These are phyloP conservation scores for Epichloe bromicola DNA, from an alignment of 2,329 filamentous ascomycete species.

Conservation along the genomic window DNA sequence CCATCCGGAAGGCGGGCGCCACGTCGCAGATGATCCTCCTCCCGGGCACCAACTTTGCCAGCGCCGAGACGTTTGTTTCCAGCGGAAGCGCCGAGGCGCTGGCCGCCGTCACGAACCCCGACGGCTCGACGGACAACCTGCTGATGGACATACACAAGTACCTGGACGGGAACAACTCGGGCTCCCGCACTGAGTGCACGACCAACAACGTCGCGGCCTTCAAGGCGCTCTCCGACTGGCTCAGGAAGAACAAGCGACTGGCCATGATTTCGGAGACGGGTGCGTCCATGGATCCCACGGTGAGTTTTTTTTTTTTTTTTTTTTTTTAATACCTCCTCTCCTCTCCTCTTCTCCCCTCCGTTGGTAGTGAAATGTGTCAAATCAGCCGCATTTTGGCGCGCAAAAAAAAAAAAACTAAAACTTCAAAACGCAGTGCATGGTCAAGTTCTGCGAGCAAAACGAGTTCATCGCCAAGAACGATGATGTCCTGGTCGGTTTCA, in stretches of 20 bases:
- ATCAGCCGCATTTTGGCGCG: not conserved
- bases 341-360: not conserved
- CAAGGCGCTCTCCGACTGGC: slow-evolving; percentile 29
- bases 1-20: slow-evolving; percentile 53
- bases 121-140: slow-evolving; percentile 42
- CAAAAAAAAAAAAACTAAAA: too few species aligned
- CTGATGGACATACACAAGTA: slow-evolving; percentile 50
- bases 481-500: slow-evolving; percentile 33
- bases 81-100: slow-evolving; percentile 39
- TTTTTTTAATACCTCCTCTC: too few species aligned
- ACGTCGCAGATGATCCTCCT: slow-evolving; percentile 46
- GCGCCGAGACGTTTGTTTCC: slow-evolving; percentile 33
- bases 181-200: slow-evolving; percentile 36
- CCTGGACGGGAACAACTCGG: slow-evolving; percentile 43
- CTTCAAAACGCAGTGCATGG: slow-evolving; percentile 21
- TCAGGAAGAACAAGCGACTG: slow-evolving; percentile 32
- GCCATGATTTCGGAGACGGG: slow-evolving; percentile 42
- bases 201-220: slow-evolving; percentile 40
- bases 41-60: slow-evolving; percentile 47
- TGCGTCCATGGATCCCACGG: slow-evolving; percentile 28
- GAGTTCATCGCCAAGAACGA: slow-evolving; percentile 31
- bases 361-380: not conserved
- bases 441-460: slow-evolving; percentile 33
- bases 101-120: slow-evolving; percentile 41
- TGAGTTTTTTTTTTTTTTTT: slow-evolving; percentile 11